A percentile compares a stretch with the other conserved stretches of the same genome.
These are phyloP conservation scores for Excoecaria cochinchinensis DNA, from an alignment of 345 rosid species.

Conservation along the genomic window DNA sequence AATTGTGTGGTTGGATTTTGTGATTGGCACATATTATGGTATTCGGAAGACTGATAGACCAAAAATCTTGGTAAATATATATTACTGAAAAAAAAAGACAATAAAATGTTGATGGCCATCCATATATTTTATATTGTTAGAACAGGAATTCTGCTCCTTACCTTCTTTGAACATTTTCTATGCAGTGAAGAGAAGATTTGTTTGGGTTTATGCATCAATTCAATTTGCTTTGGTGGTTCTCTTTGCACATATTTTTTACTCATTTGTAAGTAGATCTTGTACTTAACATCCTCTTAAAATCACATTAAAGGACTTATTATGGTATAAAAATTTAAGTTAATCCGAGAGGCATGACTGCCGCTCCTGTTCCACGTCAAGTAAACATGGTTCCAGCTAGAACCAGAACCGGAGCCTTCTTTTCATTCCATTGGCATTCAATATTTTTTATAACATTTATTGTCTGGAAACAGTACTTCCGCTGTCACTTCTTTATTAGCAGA, in stretches of 20 bases:
- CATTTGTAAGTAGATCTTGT: slow-evolving; percentile 53
- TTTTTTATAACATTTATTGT: no score
- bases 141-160: neutral
- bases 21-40: neutral
- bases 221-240: slow-evolving; percentile 83
- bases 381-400: no score
- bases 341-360: no score
- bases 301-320: neutral
- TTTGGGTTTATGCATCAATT: slow-evolving; percentile 80
- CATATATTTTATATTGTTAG: neutral
- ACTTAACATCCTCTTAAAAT: neutral
- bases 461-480: neutral
- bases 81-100: neutral
- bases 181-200: slow-evolving; percentile 76
- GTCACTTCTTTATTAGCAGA: neutral
- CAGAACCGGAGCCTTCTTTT: no score
- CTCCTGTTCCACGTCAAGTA: no score
- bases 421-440: no score
- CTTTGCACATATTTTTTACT: slow-evolving; percentile 81
- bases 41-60: neutral
- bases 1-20: neutral
- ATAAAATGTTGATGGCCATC: neutral
- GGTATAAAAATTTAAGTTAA: neutral
- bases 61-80: neutral
- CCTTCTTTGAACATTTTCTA: slow-evolving; percentile 10